Conservation (phyloP, 331 rosid genomes). For the Pyrus hybrid region DNA sequence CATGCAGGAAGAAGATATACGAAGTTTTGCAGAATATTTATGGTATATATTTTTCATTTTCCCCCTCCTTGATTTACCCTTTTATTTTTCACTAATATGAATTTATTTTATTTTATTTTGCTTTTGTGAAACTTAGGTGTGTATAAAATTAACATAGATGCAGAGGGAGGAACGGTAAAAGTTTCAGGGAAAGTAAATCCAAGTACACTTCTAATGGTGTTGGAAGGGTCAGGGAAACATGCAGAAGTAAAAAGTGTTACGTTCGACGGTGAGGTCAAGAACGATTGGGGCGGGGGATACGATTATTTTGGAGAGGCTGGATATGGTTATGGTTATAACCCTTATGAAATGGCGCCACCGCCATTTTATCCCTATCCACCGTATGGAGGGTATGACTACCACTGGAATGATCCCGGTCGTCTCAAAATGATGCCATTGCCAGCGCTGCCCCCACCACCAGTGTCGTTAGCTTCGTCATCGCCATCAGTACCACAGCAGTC, state of each 20-base stretch:
- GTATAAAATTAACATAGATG: conserved; percentile 31
- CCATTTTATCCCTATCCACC: background rate
- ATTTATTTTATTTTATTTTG: background rate
- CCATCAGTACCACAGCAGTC: background rate
- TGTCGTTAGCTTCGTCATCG: background rate
- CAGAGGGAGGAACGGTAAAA: conserved; percentile 31
- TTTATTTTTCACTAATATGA: background rate
- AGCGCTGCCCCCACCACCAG: background rate
- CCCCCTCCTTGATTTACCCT: background rate
- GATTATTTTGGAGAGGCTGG: background rate
- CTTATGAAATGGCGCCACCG: background rate
- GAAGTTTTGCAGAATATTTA: conserved; percentile 19
- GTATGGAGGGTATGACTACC: background rate
- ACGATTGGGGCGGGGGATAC: background rate
- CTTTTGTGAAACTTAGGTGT: conserved; percentile 13
- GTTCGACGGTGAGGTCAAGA: conserved; percentile 38
- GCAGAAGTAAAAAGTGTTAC: conserved; percentile 27
- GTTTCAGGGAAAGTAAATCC: conserved; percentile 40
- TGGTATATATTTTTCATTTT: conserved; percentile 19
- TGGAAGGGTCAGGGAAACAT: conserved; percentile 31
- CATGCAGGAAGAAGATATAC: conserved; percentile 29
- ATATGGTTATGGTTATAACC: background rate
- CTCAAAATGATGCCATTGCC: background rate
- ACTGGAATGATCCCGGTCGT: background rate
- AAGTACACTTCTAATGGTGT: conserved; percentile 18